Evolutionary conservation across 1,284 basidiomycete genomes (phyloP), one percentile per base, ranked within the genome.

Genomic region (Tetrapyrgos nigripes): DNA sequence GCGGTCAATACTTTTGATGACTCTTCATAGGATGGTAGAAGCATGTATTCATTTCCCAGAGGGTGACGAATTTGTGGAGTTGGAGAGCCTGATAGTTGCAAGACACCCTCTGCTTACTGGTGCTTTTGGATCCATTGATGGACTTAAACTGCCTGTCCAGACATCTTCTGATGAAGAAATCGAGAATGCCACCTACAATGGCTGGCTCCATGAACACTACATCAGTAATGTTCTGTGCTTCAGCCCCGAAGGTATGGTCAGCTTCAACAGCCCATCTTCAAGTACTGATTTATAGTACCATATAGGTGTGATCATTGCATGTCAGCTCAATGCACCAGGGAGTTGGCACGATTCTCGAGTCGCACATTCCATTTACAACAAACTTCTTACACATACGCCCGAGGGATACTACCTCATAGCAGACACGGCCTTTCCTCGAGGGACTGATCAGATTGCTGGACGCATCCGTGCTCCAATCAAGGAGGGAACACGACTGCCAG

Each of bases 161-260:
- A 66, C 61, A 24, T 72, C 70, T 1, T 51, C 53, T 5, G 75
- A 84, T 66, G 59, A 64, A 0, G 75, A 79, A 11, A 67, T 81
- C 3, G 76, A 83, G 60, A 83, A 83, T 70, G 73, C 76, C 1
- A 82, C 76, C 5, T 83, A 75, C 59, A 83, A 83, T 72, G 77
- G 80, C 9, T 84, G 81, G 81, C 52, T 77, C 1, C 70, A 73
- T 48, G 71, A 69, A 0, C 82, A 84, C 57, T 79, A 69, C 50
- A 60, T 75, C 2, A 77, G 72, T 58, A 58, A 50, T 62, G 70
- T 76, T 0, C 37, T 76, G 51, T 68, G 63, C 9, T 75, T 77
- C 63, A 60, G 69, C 0, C 63, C 76, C 4, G 47, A 65, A 57
- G 78, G 78, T 80, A 69, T 47, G 31, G 14, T 11, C 37, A 58